Conservation (phyloP, 2,329 filamentous ascomycete species). For the Blastomyces silverae region DNA sequence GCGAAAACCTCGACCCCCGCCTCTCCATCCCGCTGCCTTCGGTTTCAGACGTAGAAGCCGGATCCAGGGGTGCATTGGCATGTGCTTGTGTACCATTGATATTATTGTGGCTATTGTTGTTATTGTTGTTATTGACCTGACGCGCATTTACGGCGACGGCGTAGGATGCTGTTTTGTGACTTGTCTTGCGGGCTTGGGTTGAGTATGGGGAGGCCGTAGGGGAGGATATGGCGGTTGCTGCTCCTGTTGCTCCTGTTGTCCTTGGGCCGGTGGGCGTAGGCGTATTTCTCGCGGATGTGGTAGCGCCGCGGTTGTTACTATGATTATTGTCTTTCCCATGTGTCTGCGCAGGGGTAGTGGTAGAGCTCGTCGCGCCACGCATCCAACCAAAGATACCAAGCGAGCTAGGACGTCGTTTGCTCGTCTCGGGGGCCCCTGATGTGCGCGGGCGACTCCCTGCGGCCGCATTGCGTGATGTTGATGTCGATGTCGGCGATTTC, state of each 20-base stretch:
- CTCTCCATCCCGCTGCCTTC: not conserved
- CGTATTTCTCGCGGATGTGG: not conserved
- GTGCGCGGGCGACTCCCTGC: not conserved
- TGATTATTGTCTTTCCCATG: not conserved
- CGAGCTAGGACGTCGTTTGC: slow-evolving; percentile 34
- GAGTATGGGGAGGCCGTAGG: not conserved
- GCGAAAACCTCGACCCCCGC: slow-evolving; percentile 21
- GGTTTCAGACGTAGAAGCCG: not conserved
- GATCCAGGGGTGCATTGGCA: not conserved
- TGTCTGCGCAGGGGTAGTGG: not conserved
- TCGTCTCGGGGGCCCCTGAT: slow-evolving; percentile 26
- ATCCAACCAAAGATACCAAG: slow-evolving; percentile 38
- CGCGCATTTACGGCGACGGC: not conserved
- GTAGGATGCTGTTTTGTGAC: not conserved
- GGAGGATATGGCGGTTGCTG: not conserved
- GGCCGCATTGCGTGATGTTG: slow-evolving; percentile 14
- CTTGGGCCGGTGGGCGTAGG: not conserved
- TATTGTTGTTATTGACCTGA: not conserved
- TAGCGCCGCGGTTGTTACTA: not conserved
- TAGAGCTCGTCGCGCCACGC: slow-evolving; percentile 24
- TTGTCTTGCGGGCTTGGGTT: not conserved
- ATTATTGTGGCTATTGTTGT: not conserved
- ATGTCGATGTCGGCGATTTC: not conserved
- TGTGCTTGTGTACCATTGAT: too few species aligned
- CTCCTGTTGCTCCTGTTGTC: not conserved